A percentile compares a stretch with the other conserved stretches of the same genome.
Evolutionary conservation across 2,329 filamentous ascomycete genomes (phyloP).

Genomic region (Paraphaeosphaeria minitans): DNA sequence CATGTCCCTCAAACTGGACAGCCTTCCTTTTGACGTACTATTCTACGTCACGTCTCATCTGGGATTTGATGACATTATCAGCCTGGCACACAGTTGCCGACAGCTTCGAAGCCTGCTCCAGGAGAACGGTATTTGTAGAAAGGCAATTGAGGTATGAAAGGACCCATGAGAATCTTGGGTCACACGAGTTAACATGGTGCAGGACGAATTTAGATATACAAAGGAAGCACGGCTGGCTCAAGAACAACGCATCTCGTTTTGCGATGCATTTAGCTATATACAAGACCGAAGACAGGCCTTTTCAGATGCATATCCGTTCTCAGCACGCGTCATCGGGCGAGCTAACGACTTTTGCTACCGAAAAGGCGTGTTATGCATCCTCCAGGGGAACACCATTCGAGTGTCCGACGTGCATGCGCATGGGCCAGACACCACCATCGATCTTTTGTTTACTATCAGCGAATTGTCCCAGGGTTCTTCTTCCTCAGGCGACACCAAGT

Average conservation of each 20-base stretch:
- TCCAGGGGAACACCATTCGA: constrained; percentile 58
- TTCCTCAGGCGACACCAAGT: constrained; percentile 47
- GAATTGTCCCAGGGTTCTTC: constrained; percentile 12
- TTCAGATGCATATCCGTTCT: constrained; percentile 65
- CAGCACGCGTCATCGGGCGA: constrained; percentile 63
- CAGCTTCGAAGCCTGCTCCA: constrained; percentile 58
- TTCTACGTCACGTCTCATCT: constrained; percentile 62
- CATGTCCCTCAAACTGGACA: constrained; percentile 46
- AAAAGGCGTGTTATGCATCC: constrained; percentile 69
- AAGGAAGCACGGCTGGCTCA: constrained; percentile 52
- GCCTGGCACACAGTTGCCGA: constrained; percentile 60
- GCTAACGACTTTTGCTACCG: constrained; percentile 67
- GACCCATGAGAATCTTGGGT: constrained; percentile 10
- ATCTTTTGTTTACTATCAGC: constrained; percentile 26
- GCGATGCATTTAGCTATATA: constrained; percentile 62
- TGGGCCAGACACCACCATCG: constrained; percentile 18
- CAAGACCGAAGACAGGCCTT: constrained; percentile 67
- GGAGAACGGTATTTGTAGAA: constrained; percentile 62
- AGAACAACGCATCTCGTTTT: constrained; percentile 50
- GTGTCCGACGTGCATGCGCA: constrained; percentile 61
- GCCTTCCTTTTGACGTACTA: constrained; percentile 69
- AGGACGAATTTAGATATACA: constrained; percentile 52
- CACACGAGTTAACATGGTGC: constrained; percentile 2
- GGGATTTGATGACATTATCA: constrained; percentile 62
- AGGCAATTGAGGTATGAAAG: constrained; percentile 61